Evolutionary conservation across 371 early-diverging fungal species (phyloP), one percentile per base, ranked within the genome.

Genomic region (Parasitella parasitica): DNA sequence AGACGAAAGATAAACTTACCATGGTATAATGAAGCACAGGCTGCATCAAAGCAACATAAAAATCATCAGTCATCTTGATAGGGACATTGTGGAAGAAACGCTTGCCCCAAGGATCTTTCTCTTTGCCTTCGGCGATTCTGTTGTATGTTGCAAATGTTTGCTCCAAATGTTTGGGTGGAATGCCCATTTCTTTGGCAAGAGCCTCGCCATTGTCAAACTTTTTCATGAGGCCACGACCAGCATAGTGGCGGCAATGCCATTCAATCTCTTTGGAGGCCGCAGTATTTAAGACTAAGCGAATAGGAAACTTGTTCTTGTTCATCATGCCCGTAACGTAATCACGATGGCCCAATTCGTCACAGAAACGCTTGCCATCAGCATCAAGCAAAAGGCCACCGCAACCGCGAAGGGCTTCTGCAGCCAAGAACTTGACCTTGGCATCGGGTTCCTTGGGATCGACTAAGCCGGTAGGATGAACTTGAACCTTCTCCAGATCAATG

Each of bases 351-450:
- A 97, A 85, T 84, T 97, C 98, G 69, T 96, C 93, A 72, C 91
- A 89, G 85, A 97, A 97, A 66, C 98, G 94, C 61, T 88, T 82
- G 61, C 97, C 98, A 50, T 87, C 88, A 4, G 85, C 92, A 56
- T 86, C 77, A 36, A 97, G 71, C 43, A 97, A 76, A 13, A 97
- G 65, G 77, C 97, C 98, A 74, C 97, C 98, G 59, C 87, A 91
- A 72, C 98, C 98, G 74, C 98, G 95, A 52, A 97, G 89, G 11
- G 98, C 97, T 80, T 97, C 97, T 16, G 98, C 95, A 55, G 97
- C 97, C 71, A 94, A 78, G 71, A 94, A 91, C 81, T 92, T 92
- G 71, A 89, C 89, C 63, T 88, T 86, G 59, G 93, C 93, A 66
- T 91, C 87, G 32, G 96, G 96, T 46, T 96, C 94, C 39, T 87